Conservation (phyloP, 176 grass and related monocot genomes). For the Triticum timopheevii region DNA sequence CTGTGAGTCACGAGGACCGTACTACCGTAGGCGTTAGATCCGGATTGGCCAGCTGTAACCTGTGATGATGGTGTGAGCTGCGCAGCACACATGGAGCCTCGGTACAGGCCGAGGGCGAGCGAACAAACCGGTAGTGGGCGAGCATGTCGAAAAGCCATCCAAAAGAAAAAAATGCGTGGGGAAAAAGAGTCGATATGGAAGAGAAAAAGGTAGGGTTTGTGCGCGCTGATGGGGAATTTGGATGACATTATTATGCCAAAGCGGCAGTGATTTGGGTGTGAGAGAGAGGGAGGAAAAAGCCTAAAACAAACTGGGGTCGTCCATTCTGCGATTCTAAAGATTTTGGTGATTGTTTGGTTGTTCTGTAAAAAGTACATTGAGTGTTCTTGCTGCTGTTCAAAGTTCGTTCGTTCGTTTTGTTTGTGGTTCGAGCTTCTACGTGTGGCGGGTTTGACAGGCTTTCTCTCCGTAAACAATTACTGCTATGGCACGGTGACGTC, state of each 20-base stretch:
- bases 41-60: slow-evolving; percentile 36
- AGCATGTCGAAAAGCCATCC: slow-evolving; percentile 17
- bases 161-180: background rate
- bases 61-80: slow-evolving; percentile 2
- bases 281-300: background rate
- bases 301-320: slow-evolving; percentile 11
- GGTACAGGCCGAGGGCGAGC: background rate
- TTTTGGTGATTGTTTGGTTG: slow-evolving; percentile 39
- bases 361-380: slow-evolving; percentile 26
- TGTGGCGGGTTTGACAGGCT: background rate
- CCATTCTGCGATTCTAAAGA: slow-evolving; percentile 30
- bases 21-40: slow-evolving; percentile 39
- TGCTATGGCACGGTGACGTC: background rate
- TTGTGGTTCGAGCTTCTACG: background rate
- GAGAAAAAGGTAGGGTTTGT: slow-evolving; percentile 2
- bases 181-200: slow-evolving; percentile 12
- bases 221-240: slow-evolving; percentile 25
- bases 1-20: slow-evolving; percentile 22
- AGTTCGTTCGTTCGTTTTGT: background rate
- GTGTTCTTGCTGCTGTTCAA: slow-evolving; percentile 1
- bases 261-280: slow-evolving; percentile 8
- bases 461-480: background rate
- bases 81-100: slow-evolving; percentile 24
- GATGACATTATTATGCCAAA: slow-evolving; percentile 36
- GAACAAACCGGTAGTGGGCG: slow-evolving; percentile 41